Evolutionary conservation across 1,284 basidiomycete species (phyloP).

Genomic region (Mycosarcoma maydis): DNA sequence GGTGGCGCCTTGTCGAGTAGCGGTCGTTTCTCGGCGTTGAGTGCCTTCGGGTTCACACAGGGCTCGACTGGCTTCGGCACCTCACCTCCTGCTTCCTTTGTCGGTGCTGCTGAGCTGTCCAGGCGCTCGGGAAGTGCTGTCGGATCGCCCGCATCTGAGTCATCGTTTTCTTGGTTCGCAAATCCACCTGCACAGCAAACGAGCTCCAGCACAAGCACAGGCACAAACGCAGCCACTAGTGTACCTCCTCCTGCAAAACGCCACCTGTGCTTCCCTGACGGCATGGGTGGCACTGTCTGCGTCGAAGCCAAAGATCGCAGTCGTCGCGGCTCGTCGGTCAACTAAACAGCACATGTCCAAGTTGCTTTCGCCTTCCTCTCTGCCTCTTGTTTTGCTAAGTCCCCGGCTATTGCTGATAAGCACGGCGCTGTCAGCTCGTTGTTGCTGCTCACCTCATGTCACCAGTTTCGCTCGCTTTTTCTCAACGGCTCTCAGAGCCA

Average conservation of each 20-base stretch:
- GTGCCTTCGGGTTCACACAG: slow-evolving; percentile 40
- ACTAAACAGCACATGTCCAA: slow-evolving; percentile 7
- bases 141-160: slow-evolving; percentile 18
- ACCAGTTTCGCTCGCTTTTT: not conserved
- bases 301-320: slow-evolving; percentile 37
- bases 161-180: slow-evolving; percentile 4
- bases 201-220: too few species aligned
- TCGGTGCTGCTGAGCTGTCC: slow-evolving; percentile 15
- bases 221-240: not conserved
- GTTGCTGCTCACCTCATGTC: too few species aligned
- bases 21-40: slow-evolving; percentile 37
- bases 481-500: not conserved
- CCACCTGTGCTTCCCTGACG: slow-evolving; percentile 47
- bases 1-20: slow-evolving; percentile 24
- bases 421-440: not conserved
- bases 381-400: not conserved
- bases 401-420: not conserved
- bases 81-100: slow-evolving; percentile 21
- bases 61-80: slow-evolving; percentile 17
- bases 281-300: slow-evolving; percentile 46
- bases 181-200: slow-evolving; percentile 1
- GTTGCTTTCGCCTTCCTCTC: not conserved
- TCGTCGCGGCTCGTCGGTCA: slow-evolving; percentile 39
- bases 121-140: slow-evolving; percentile 12
- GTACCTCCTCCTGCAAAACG: slow-evolving; percentile 19